Evolutionary conservation across 768 basidiomycete genomes (phyloP), one percentile per base, ranked within the genome.

Genomic region (Pisolithus tinctorius): DNA sequence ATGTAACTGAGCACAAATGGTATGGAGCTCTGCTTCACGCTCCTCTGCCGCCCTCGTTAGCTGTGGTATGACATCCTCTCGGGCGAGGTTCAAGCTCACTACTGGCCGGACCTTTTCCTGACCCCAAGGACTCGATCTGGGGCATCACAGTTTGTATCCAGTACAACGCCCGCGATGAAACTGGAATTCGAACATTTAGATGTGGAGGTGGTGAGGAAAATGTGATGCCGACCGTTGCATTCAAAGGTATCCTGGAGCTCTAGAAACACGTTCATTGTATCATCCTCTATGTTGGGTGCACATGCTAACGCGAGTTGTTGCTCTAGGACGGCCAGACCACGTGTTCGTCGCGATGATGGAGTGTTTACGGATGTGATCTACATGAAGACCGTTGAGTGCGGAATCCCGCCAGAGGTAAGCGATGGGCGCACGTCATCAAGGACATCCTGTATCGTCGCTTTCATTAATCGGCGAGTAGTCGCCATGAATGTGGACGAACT

Each of bases 231-330:
- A 90, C 90, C 73, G 61, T 93, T 93, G 66, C 84, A 88, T 64
- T 92, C 86, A 57, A 93, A 91, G 1, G 81, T 81, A 57, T 86
- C 80, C 62, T 93, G 90, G 39, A 90, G 69, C 9, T 78, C 74
- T 17, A 83, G 62, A 65, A 90, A 87, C 43, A 69, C 66, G 36
- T 74, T 71, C 55, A 81, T 71, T 8, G 75, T 74, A 27, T 73
- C 73, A 16, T 71, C 67, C 16, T 74, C 61, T 23, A 73, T 66
- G n/a, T 71, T 63, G 25, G 68, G 59, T 38, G 77, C 70, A 51
- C 76, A 74, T n/a, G 76, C 75, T 49, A 65, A 49, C 3, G 80
- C 84, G 29, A 83, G 67, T 29, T 77, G 74, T 57, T 69, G 73
- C 59, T 84, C 85, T 40, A 89, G 63, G 0, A 65, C 64, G 43